Percentiles rank a stretch among this genome's conserved stretches.
Evolutionary conservation across 345 rosid genomes (phyloP).

Genomic region (Syzygium grande): DNA sequence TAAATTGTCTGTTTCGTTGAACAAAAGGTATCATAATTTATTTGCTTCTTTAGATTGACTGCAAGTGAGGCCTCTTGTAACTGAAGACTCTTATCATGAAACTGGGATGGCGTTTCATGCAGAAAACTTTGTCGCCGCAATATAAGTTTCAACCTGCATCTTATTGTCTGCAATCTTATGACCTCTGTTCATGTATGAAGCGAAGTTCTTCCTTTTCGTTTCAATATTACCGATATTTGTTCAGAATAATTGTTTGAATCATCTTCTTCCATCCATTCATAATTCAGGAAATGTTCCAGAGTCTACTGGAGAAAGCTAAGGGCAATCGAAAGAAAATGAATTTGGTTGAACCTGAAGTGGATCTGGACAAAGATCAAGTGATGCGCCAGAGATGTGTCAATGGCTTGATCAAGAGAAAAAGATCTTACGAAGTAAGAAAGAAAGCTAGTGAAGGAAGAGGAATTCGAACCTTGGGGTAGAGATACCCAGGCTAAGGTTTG

Average conservation of each 20-base stretch:
- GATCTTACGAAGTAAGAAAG: slow-evolving; percentile 41
- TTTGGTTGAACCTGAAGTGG: slow-evolving; percentile 33
- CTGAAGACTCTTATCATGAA: background rate
- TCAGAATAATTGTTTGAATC: background rate
- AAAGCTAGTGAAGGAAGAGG: slow-evolving; percentile 63
- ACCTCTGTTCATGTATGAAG: background rate
- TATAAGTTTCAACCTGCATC: background rate
- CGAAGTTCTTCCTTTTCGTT: background rate
- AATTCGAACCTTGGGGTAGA: slow-evolving; percentile 74
- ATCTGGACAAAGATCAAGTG: slow-evolving; percentile 42
- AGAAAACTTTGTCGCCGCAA: background rate
- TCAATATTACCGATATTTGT: background rate
- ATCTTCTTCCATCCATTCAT: background rate
- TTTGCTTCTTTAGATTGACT: background rate
- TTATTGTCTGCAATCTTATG: background rate
- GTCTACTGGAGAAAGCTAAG: slow-evolving; percentile 67
- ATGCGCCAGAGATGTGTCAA: slow-evolving; percentile 66
- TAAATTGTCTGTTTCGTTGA: background rate
- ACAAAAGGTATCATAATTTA: background rate
- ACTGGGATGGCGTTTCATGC: background rate
- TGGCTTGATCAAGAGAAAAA: slow-evolving; percentile 62
- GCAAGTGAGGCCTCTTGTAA: background rate
- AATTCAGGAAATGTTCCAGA: slow-evolving; percentile 68
- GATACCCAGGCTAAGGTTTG: slow-evolving; percentile 86
- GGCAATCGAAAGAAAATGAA: slow-evolving; percentile 32